Evolutionary conservation across 768 basidiomycete genomes (phyloP).

Genomic region (Trametes elegans): DNA sequence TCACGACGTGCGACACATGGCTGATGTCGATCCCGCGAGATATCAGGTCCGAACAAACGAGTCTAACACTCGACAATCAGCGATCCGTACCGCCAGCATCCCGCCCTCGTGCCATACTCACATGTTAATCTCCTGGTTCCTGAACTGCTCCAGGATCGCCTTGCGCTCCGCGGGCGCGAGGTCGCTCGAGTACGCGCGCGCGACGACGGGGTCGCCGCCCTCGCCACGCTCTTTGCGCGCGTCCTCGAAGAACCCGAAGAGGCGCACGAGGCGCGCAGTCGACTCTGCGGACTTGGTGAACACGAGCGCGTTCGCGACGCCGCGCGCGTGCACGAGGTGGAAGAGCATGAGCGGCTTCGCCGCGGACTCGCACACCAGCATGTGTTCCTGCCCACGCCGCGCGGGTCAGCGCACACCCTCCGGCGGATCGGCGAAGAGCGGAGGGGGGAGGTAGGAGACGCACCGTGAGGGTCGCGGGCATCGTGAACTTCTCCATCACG

Average conservation of each 20-base stretch:
- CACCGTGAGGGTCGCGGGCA: slow-evolving; percentile 78
- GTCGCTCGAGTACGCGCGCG: slow-evolving; percentile 86
- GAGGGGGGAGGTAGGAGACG: slow-evolving; percentile 28
- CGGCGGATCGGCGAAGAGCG: background rate
- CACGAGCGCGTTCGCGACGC: slow-evolving; percentile 72
- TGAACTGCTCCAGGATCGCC: slow-evolving; percentile 77
- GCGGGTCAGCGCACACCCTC: background rate
- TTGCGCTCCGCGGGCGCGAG: slow-evolving; percentile 71
- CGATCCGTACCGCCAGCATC: background rate
- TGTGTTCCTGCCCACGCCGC: slow-evolving; percentile 62
- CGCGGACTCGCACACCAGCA: slow-evolving; percentile 74
- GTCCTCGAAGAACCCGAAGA: slow-evolving; percentile 79
- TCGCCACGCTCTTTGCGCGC: slow-evolving; percentile 18
- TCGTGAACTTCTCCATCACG: slow-evolving; percentile 73
- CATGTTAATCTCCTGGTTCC: slow-evolving; percentile 79
- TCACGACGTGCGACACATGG: slow-evolving; percentile 89
- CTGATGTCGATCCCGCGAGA: slow-evolving; percentile 95
- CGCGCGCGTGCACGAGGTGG: slow-evolving; percentile 67
- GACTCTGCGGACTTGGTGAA: slow-evolving; percentile 99
- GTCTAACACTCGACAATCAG: slow-evolving; percentile 51
- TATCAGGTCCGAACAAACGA: slow-evolving; percentile 96
- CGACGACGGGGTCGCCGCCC: slow-evolving; percentile 34
- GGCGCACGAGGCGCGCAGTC: slow-evolving; percentile 72
- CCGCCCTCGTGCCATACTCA: slow-evolving; percentile 37
- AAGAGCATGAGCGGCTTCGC: slow-evolving; percentile 90